Evolutionary conservation across 768 basidiomycete species (phyloP).

Genomic region (Thelephora ganbajun): DNA sequence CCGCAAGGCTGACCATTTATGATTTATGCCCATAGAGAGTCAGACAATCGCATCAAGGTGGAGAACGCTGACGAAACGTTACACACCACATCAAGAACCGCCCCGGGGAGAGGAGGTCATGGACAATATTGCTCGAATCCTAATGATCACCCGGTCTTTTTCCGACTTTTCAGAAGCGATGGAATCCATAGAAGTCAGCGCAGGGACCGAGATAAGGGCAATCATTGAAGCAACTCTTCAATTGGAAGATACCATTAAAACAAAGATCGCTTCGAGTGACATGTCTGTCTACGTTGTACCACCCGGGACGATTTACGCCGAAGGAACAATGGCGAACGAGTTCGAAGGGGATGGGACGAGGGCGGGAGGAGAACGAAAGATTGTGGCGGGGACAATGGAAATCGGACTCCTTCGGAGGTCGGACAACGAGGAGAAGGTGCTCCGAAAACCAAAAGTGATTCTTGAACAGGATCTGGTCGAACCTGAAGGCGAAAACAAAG

Average conservation of each 20-base stretch:
- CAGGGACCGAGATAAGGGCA: neutral
- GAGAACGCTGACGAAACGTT: slow-evolving; percentile 8
- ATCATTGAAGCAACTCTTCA: neutral
- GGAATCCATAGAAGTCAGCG: neutral
- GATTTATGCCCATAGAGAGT: slow-evolving; percentile 3
- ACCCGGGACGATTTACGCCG: neutral
- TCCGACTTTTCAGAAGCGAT: neutral
- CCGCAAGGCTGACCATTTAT: neutral
- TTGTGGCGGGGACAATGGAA: neutral
- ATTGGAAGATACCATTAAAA: neutral
- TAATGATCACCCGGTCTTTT: neutral
- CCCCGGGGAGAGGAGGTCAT: neutral
- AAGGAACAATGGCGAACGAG: neutral
- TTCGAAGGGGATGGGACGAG: neutral
- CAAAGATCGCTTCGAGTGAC: neutral
- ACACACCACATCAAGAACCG: slow-evolving; percentile 1
- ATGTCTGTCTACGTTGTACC: neutral
- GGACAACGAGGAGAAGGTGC: neutral
- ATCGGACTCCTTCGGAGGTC: neutral
- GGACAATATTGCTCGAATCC: neutral
- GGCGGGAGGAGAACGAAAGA: neutral
- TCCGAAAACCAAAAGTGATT: neutral
- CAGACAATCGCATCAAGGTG: slow-evolving; percentile 6
- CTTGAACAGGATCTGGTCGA: neutral
- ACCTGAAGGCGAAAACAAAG: neutral